These are phyloP conservation scores for Pythium aquatile DNA, from an alignment of 352 stramenopile genomes.

Conservation along the genomic window DNA sequence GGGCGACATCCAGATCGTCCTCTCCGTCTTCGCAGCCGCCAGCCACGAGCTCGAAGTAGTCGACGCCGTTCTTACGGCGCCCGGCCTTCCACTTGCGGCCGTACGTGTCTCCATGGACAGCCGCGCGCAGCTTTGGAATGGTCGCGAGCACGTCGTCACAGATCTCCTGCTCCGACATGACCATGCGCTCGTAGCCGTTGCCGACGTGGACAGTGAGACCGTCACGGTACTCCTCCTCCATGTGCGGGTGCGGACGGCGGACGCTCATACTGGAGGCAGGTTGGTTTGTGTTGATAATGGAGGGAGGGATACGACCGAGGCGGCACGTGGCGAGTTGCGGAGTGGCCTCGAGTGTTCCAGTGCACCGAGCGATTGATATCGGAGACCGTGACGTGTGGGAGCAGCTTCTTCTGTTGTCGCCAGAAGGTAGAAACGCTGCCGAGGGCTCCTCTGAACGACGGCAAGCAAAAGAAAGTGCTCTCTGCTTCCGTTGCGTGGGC, in stretches of 20 bases:
- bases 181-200: conserved; percentile 24
- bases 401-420: not conserved
- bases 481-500: not conserved
- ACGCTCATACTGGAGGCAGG: not conserved
- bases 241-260: not conserved
- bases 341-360: not conserved
- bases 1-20: conserved; percentile 49
- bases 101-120: conserved; percentile 33
- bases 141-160: conserved; percentile 58
- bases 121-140: conserved; percentile 52
- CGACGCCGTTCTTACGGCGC: conserved; percentile 36
- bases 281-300: not conserved
- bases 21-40: conserved; percentile 21
- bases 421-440: not conserved
- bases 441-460: not conserved
- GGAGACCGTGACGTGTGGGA: not conserved
- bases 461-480: not conserved
- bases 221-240: not conserved
- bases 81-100: conserved; percentile 38
- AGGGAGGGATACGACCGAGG: not conserved
- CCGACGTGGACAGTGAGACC: conserved; percentile 18
- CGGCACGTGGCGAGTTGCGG: not conserved
- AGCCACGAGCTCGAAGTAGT: conserved; percentile 45
- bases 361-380: not conserved
- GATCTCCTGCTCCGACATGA: conserved; percentile 53